Percentiles rank a stretch among this genome's conserved stretches.
These are phyloP conservation scores for Penicillium sp. DNA, from an alignment of 2,329 filamentous ascomycete species.

Conservation along the genomic window DNA sequence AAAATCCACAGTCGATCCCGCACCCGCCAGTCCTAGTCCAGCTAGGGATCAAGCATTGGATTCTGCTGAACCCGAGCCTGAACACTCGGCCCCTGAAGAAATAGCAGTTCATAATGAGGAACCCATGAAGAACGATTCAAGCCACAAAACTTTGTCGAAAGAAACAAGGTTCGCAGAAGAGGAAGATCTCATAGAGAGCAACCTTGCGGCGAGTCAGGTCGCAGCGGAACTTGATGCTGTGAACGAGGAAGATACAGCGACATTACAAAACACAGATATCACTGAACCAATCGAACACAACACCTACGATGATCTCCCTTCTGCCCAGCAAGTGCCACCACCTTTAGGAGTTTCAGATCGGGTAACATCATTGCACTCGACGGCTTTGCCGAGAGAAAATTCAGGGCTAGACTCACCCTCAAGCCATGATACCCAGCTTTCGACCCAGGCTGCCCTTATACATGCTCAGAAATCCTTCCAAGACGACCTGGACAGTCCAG, in stretches of 20 bases:
- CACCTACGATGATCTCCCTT: constrained; percentile 32
- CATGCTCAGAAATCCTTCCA: constrained; percentile 41
- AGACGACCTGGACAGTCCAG: constrained; percentile 34
- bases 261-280: constrained; percentile 2
- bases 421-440: constrained; percentile 33
- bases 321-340: constrained; percentile 35
- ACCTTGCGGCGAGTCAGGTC: not conserved
- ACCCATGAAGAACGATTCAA: not conserved
- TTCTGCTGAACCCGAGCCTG: not conserved
- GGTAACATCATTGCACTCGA: constrained; percentile 39
- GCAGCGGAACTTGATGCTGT: not conserved
- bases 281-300: constrained; percentile 13
- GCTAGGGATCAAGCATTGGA: not conserved
- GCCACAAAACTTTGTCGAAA: constrained; percentile 9
- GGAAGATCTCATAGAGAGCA: constrained; percentile 8
- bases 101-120: not conserved
- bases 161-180: constrained; percentile 15
- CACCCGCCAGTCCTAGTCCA: not conserved
- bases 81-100: not conserved
- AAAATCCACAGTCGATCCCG: not conserved
- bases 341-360: constrained; percentile 29
- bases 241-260: constrained; percentile 2
- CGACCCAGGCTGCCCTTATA: constrained; percentile 40
- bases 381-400: constrained; percentile 28
- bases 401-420: constrained; percentile 18